These are phyloP conservation scores for Benincasa hispida DNA, from an alignment of 306 rosid genomes.

Conservation along the genomic window DNA sequence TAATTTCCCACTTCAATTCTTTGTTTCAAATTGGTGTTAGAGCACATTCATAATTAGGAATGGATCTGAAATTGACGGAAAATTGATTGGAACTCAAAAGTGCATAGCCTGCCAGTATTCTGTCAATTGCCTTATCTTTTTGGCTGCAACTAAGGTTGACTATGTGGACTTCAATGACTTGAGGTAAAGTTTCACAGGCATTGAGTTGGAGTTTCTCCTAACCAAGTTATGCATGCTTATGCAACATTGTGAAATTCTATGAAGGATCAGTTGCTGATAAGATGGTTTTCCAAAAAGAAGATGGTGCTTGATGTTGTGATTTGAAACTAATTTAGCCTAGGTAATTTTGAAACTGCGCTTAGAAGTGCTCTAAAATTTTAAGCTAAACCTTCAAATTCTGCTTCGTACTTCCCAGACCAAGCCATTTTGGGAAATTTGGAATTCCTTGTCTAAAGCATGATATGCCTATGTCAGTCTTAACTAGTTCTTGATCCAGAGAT, in stretches of 20 bases:
- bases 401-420: conserved; percentile 53
- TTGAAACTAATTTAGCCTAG: conserved; percentile 54
- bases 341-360: conserved; percentile 62
- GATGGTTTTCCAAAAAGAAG: conserved; percentile 59
- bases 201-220: neutral
- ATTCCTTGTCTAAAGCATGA: conserved; percentile 59
- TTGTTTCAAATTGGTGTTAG: neutral
- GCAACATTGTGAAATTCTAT: conserved; percentile 59
- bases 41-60: neutral
- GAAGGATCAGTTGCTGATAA: conserved; percentile 72
- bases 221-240: conserved; percentile 56
- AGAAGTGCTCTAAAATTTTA: conserved; percentile 45
- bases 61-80: neutral
- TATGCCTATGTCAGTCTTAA: conserved; percentile 20
- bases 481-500: neutral
- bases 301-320: conserved; percentile 50
- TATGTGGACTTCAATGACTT: neutral
- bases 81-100: neutral
- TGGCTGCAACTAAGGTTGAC: neutral
- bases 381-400: conserved; percentile 51
- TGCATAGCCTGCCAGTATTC: neutral
- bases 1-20: neutral
- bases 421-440: conserved; percentile 70
- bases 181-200: neutral
- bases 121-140: neutral